Percentiles rank a stretch among this genome's conserved stretches.
phyloP scores from a whole-genome alignment of 2,329 filamentous ascomycete species.

The Fusarium mangiferae region DNA sequence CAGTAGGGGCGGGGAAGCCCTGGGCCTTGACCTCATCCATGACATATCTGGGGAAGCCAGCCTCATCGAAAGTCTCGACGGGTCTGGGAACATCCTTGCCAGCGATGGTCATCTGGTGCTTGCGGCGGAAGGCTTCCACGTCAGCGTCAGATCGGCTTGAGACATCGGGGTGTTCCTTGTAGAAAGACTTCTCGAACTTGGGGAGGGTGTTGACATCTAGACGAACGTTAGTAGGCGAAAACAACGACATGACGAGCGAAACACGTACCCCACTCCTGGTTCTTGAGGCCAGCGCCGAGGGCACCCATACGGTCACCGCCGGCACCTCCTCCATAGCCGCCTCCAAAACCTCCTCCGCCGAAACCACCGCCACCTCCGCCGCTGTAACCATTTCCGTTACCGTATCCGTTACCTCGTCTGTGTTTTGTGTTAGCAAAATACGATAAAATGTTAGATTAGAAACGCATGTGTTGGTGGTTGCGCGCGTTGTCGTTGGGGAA shows the following conservation, averaged over 20 bases:
- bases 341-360: conserved; percentile 51
- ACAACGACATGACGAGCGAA: conserved; percentile 41
- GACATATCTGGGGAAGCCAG: conserved; percentile 95
- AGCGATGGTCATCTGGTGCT: conserved; percentile 84
- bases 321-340: conserved; percentile 62
- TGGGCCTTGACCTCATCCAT: conserved; percentile 99
- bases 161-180: conserved; percentile 92
- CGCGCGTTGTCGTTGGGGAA: conserved; percentile 8
- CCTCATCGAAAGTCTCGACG: conserved; percentile 97
- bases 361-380: conserved; percentile 52
- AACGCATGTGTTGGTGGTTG: conserved; percentile 18
- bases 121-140: conserved; percentile 87
- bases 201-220: conserved; percentile 81
- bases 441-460: conserved; percentile 2
- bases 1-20: conserved; percentile 91
- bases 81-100: conserved; percentile 88
- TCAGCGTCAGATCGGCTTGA: conserved; percentile 78
- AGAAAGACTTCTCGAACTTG: conserved; percentile 99
- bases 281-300: conserved; percentile 87
- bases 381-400: conserved; percentile 52
- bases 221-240: conserved; percentile 38
- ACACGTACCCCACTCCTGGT: conserved; percentile 86
- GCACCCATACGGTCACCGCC: conserved; percentile 95
- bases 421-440: conserved; percentile 50
- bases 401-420: conserved; percentile 60